Conservation (phyloP, 225 moss, liverwort and hornwort species). For the Polytrichum formosum region DNA sequence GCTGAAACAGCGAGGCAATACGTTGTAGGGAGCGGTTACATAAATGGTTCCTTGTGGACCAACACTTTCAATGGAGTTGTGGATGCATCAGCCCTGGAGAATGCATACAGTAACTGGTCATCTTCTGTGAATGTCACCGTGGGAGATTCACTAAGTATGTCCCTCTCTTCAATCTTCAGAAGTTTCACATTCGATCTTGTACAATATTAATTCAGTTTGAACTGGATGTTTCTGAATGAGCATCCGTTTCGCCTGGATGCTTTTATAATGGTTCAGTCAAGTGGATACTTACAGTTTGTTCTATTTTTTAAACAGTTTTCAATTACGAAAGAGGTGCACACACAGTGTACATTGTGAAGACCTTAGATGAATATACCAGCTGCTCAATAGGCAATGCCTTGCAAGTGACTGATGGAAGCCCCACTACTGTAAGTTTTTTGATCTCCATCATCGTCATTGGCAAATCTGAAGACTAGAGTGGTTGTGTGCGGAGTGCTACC, state of each 20-base stretch:
- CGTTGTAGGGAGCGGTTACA: conserved; percentile 20
- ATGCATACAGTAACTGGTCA: conserved; percentile 25
- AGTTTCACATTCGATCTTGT: neutral
- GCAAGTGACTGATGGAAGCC: conserved; percentile 9
- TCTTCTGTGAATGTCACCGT: conserved; percentile 28
- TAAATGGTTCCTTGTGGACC: conserved; percentile 29
- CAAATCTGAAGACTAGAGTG: too few species aligned
- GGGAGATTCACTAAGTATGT: conserved; percentile 31
- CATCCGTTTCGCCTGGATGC: too few species aligned
- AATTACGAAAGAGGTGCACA: conserved; percentile 17
- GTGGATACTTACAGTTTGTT: too few species aligned
- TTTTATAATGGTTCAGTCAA: too few species aligned
- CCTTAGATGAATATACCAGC: conserved; percentile 7
- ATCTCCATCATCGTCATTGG: too few species aligned
- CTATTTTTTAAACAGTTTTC: conserved; percentile 22
- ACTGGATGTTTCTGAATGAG: too few species aligned
- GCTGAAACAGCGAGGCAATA: conserved; percentile 14
- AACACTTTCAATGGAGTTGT: conserved; percentile 25
- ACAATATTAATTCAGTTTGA: neutral
- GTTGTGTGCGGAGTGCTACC: too few species aligned
- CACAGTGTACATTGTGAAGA: conserved; percentile 25
- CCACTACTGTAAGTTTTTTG: conserved; percentile 19
- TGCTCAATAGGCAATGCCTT: conserved; percentile 18
- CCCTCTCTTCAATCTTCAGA: neutral
- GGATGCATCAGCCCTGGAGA: conserved; percentile 18